Evolutionary conservation across 495 filamentous ascomycete species (phyloP).

Genomic region (Extremus antarcticus): DNA sequence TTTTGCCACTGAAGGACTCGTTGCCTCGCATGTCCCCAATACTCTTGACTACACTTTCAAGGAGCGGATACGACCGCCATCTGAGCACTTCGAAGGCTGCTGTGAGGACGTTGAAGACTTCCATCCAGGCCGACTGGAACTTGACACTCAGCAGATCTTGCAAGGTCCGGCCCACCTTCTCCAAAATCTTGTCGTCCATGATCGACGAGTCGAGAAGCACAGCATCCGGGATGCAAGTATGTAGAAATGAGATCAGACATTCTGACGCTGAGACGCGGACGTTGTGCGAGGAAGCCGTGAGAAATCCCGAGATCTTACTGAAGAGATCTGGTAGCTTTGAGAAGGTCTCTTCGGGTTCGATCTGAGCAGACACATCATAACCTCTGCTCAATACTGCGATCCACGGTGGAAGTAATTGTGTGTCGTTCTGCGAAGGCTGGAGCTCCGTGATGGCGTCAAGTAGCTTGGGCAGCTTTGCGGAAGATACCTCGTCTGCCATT

Average conservation of each 20-base stretch:
- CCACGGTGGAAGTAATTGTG: conserved; percentile 88
- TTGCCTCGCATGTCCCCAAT: conserved; percentile 82
- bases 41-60: conserved; percentile 59
- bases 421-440: conserved; percentile 80
- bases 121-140: conserved; percentile 89
- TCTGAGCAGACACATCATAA: conserved; percentile 84
- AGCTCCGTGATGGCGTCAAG: conserved; percentile 81
- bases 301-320: conserved; percentile 60
- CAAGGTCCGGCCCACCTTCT: conserved; percentile 57
- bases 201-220: conserved; percentile 72
- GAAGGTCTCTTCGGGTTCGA: conserved; percentile 77
- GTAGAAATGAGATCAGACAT: conserved; percentile 82
- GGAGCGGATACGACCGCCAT: conserved; percentile 70
- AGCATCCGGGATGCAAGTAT: conserved; percentile 69
- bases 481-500: conserved; percentile 75
- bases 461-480: conserved; percentile 76
- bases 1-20: conserved; percentile 84
- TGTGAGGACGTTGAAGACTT: conserved; percentile 83
- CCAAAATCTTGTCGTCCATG: conserved; percentile 74
- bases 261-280: conserved; percentile 89
- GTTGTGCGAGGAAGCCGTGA: conserved; percentile 78
- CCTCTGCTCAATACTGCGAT: conserved; percentile 88
- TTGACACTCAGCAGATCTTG: conserved; percentile 70
- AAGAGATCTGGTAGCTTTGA: conserved; percentile 76
- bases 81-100: conserved; percentile 76